Conservation (phyloP, 2,329 filamentous ascomycete genomes). For the Aspergillus chevalieri region DNA sequence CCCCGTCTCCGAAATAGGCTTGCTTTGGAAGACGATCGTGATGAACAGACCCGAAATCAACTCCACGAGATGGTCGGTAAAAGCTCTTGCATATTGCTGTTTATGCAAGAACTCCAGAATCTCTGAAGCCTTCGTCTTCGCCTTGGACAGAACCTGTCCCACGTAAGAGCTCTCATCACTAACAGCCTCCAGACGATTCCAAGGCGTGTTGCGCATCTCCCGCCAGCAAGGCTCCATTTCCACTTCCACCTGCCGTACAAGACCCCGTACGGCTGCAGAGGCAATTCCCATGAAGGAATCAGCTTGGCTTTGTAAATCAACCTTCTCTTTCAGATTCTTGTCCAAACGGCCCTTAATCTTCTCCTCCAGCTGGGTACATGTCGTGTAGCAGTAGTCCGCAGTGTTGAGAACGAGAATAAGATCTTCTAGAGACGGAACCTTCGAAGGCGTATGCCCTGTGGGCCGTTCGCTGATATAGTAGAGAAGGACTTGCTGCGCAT, state of each 20-base stretch:
- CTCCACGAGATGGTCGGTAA: conserved; percentile 94
- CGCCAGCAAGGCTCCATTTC: conserved; percentile 84
- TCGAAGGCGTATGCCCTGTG: conserved; percentile 49
- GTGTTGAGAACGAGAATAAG: conserved; percentile 86
- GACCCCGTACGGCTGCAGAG: conserved; percentile 72
- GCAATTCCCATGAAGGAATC: conserved; percentile 95
- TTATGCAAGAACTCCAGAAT: conserved; percentile 75
- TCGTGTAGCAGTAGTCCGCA: conserved; percentile 93
- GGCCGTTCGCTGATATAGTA: conserved; percentile 60
- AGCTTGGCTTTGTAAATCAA: conserved; percentile 87
- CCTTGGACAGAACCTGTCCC: conserved; percentile 66
- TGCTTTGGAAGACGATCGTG: conserved; percentile 77
- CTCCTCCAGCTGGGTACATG: conserved; percentile 87
- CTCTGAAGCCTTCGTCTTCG: conserved; percentile 66
- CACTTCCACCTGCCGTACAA: conserved; percentile 77
- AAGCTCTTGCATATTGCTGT: conserved; percentile 87
- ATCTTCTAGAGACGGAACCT: conserved; percentile 58
- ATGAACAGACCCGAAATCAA: conserved; percentile 74
- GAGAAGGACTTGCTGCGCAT: conserved; percentile 85
- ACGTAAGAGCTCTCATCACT: conserved; percentile 93
- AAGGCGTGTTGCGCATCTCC: conserved; percentile 94
- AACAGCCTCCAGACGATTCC: conserved; percentile 88
- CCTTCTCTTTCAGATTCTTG: conserved; percentile 62
- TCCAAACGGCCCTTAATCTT: conserved; percentile 91
- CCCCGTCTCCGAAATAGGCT: conserved; percentile 85